Base-by-base conservation (phyloP, 176 grass and related monocot genomes). In the Zizania latifolia region DNA sequence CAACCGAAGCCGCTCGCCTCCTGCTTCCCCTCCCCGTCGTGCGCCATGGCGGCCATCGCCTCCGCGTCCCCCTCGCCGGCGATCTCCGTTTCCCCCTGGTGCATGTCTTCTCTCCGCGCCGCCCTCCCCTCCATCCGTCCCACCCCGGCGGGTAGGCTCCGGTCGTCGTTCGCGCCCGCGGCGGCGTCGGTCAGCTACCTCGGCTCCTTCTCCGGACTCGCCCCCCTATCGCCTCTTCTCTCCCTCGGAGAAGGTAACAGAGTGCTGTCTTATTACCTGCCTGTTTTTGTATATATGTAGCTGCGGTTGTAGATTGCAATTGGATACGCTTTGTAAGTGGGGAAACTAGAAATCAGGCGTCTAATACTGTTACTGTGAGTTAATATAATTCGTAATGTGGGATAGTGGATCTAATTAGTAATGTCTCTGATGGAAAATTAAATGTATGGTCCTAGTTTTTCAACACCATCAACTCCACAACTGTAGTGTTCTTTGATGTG, bases 121-220 rank as follows among this genome's bases (percentile, higher is more conserved):
- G 78, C 91, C 0, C 94, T 93, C 28, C 87, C 93, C 8, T 53
- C 62, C 2, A 10, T 65, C 5, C 70, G 62, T 2, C 58, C 83
- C 32, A 81, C 76, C 21, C 51, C 50, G 12, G 21, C 26, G 6
- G 58, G 78, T 39, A 40, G 60, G 70, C 71, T 74, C 39, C 57
- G 65, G 41, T 85, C 65, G 65, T 77, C 78, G 34, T 76, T 80
- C 35, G 17, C 82, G 2, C 14, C 74, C 43, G 65, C 78, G 45
- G 72, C 69, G 12, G 77, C 51, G n/a, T 71, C 68, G 6, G 51
- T 71, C 26, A 53, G 85, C 26, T 75, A 69, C 46, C 48, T 86
- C 59, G 53, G 77, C 17, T 81, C 83, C 23, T 96, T 91, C 83
- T 84, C 83, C 60, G 83, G 92, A n/a, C 71, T 91, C 15, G 80